Evolutionary conservation across 176 grass and related monocot genomes (phyloP).

Genomic region (Olyra latifolia): DNA sequence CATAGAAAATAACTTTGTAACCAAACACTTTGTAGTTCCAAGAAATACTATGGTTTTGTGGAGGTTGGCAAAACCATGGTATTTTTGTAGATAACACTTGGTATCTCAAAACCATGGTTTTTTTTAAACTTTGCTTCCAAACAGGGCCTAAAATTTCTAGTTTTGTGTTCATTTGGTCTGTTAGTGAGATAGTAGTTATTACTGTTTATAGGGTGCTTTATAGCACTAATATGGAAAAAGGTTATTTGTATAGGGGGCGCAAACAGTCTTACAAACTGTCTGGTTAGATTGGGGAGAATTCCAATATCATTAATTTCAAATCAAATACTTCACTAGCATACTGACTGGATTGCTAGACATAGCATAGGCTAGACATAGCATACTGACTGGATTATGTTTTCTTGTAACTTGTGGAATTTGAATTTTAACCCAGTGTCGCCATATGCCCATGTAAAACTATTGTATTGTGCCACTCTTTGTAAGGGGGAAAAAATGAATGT

Average conservation of each 20-base stretch:
- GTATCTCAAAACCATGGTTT: too few relatives aligned
- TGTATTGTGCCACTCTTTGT: neutral
- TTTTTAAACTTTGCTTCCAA: too few relatives aligned
- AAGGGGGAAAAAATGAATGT: neutral
- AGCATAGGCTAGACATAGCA: neutral
- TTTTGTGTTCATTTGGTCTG: neutral
- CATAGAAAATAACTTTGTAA: too few relatives aligned
- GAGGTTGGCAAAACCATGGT: too few relatives aligned
- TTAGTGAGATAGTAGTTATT: slow-evolving; percentile 1
- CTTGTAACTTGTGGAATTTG: neutral
- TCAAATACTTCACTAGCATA: neutral
- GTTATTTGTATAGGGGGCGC: neutral
- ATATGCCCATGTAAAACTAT: neutral
- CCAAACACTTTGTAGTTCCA: too few relatives aligned
- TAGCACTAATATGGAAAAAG: neutral
- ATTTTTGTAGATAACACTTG: too few relatives aligned
- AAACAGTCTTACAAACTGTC: neutral
- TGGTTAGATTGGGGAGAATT: neutral
- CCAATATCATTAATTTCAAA: neutral
- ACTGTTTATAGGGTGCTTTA: neutral
- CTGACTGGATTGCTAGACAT: neutral
- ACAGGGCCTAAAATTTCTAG: neutral
- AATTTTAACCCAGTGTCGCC: neutral
- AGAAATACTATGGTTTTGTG: too few relatives aligned
- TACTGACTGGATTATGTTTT: neutral